These are phyloP conservation scores for Kazachstania psychrophila DNA, from an alignment of 805 yeast species.

Conservation along the genomic window DNA sequence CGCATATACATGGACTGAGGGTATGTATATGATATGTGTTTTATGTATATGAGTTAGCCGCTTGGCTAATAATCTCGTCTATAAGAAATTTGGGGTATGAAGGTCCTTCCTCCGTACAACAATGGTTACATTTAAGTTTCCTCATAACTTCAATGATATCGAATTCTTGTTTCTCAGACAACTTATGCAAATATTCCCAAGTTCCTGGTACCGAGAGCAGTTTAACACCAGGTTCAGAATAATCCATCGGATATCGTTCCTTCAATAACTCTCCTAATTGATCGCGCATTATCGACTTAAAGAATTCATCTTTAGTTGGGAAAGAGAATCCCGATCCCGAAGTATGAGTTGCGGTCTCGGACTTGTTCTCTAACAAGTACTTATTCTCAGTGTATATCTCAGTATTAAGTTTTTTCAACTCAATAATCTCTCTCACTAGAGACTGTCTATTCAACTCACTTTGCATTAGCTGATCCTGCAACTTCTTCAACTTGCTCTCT, in stretches of 20 bases:
- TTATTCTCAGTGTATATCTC: slow-evolving; percentile 58
- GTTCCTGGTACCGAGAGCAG: slow-evolving; percentile 66
- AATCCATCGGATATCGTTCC: neutral
- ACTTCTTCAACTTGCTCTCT: slow-evolving; percentile 59
- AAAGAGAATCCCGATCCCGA: slow-evolving; percentile 17
- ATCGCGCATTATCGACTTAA: slow-evolving; percentile 15
- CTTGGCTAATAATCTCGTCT: slow-evolving; percentile 8
- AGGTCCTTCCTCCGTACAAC: slow-evolving; percentile 67
- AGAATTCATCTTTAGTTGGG: slow-evolving; percentile 24
- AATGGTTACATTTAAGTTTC: slow-evolving; percentile 53
- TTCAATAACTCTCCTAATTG: neutral
- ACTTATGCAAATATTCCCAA: slow-evolving; percentile 64
- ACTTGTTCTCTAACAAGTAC: slow-evolving; percentile 25
- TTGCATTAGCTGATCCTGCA: slow-evolving; percentile 47
- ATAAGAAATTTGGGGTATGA: slow-evolving; percentile 21
- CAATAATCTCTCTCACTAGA: slow-evolving; percentile 41
- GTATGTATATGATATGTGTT: no score
- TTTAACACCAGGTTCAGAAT: slow-evolving; percentile 28
- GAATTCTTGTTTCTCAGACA: slow-evolving; percentile 39
- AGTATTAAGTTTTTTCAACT: slow-evolving; percentile 44
- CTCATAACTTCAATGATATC: slow-evolving; percentile 52
- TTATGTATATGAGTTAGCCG: neutral
- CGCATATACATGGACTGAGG: no score
- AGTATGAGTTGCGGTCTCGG: neutral
- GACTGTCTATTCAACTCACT: slow-evolving; percentile 48